Percentiles rank a stretch among this genome's conserved stretches.
Conservation (phyloP, 225 moss, liverwort and hornwort genomes). For the Anthoceros angustus region DNA sequence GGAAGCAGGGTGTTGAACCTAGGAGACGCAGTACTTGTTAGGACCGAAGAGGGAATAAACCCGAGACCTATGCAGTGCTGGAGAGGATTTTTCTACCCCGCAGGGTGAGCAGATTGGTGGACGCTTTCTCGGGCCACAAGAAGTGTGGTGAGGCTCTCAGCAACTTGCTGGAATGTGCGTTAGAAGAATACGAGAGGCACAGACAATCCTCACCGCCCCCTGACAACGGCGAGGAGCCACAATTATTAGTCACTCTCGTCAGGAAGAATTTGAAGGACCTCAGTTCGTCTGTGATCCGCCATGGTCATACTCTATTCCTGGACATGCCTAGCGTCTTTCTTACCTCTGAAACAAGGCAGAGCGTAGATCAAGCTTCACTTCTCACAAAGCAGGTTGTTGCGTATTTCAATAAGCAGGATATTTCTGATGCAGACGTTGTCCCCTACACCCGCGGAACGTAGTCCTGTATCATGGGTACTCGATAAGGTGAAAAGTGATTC, state of each 20-base stretch:
- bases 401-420: neutral
- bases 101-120: conserved; percentile 28
- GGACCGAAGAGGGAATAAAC: conserved; percentile 29
- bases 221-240: neutral
- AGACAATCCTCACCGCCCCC: neutral
- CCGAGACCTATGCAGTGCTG: conserved; percentile 19
- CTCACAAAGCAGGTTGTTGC: neutral
- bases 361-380: conserved; percentile 1
- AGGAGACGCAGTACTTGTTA: conserved; percentile 31
- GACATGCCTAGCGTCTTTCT: conserved; percentile 13
- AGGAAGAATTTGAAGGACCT: neutral
- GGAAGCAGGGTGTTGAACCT: conserved; percentile 10
- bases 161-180: conserved; percentile 15
- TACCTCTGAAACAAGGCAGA: neutral
- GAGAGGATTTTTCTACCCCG: conserved; percentile 36
- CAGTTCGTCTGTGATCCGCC: neutral
- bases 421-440: neutral
- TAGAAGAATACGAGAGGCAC: conserved; percentile 3
- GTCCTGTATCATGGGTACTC: too few relatives aligned
- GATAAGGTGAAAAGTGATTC: too few relatives aligned
- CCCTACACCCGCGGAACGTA: neutral
- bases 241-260: conserved; percentile 7
- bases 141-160: conserved; percentile 9
- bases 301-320: conserved; percentile 9
- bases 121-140: conserved; percentile 37